Evolutionary conservation across 2,329 filamentous ascomycete genomes (phyloP).

Genomic region (Colletotrichum orbiculare): DNA sequence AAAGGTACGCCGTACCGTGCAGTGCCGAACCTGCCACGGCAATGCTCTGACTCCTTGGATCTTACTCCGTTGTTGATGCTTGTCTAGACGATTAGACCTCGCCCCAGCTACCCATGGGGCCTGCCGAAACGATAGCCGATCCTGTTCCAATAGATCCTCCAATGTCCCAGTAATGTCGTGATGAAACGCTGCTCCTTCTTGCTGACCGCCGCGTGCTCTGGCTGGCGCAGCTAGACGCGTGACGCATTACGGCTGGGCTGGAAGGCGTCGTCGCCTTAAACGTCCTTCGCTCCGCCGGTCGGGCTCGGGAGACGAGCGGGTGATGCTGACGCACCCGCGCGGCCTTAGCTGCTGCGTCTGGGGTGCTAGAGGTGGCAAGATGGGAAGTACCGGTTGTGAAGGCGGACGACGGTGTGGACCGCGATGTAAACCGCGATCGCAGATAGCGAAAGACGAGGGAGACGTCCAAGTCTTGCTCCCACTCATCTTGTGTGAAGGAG

Average conservation of each 20-base stretch:
- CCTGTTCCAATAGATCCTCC: slow-evolving; percentile 83
- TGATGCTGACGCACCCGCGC: slow-evolving; percentile 90
- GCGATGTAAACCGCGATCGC: slow-evolving; percentile 76
- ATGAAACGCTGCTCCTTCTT: slow-evolving; percentile 75
- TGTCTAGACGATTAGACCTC: slow-evolving; percentile 65
- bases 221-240: slow-evolving; percentile 80
- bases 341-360: slow-evolving; percentile 79
- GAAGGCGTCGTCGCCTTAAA: slow-evolving; percentile 66
- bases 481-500: slow-evolving; percentile 79
- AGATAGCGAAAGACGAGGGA: slow-evolving; percentile 92
- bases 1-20: background rate
- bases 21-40: slow-evolving; percentile 1
- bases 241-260: slow-evolving; percentile 60
- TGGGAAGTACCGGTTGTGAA: slow-evolving; percentile 58
- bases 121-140: slow-evolving; percentile 73
- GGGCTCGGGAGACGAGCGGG: slow-evolving; percentile 77
- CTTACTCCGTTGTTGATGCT: slow-evolving; percentile 3
- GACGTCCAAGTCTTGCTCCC: slow-evolving; percentile 92
- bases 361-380: slow-evolving; percentile 61
- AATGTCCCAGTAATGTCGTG: slow-evolving; percentile 92
- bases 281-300: slow-evolving; percentile 63
- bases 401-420: slow-evolving; percentile 53
- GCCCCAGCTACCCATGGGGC: slow-evolving; percentile 81
- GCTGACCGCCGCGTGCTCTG: slow-evolving; percentile 84
- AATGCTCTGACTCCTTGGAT: background rate